These are phyloP conservation scores for Colletotrichum euphorbiae DNA, from an alignment of 2,329 filamentous ascomycete genomes.

Conservation along the genomic window DNA sequence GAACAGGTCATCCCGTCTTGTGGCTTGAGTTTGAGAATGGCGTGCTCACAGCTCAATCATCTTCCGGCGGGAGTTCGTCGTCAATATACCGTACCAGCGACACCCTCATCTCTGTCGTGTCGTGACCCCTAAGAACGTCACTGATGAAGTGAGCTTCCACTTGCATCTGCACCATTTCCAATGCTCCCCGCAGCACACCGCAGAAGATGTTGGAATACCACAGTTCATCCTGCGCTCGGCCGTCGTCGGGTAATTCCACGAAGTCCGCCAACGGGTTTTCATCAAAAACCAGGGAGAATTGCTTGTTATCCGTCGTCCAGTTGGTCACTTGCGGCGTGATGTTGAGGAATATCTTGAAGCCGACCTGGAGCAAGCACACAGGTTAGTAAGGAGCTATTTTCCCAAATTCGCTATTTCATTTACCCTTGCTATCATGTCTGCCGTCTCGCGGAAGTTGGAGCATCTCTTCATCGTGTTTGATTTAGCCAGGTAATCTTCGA, in stretches of 20 bases:
- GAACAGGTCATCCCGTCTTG: too few relatives aligned
- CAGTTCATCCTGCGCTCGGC: constrained; percentile 92
- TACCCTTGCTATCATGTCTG: constrained; percentile 95
- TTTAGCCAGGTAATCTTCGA: constrained; percentile 98
- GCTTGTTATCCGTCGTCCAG: constrained; percentile 96
- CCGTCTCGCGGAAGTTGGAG: constrained; percentile 93
- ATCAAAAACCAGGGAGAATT: constrained; percentile 95
- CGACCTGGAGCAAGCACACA: constrained; percentile 69
- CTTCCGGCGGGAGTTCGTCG: constrained; percentile 95
- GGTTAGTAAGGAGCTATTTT: constrained; percentile 40
- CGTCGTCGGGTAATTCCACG: constrained; percentile 96
- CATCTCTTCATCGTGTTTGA: constrained; percentile 90
- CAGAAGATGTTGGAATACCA: constrained; percentile 99
- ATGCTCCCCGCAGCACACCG: constrained; percentile 86
- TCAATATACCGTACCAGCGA: constrained; percentile 94
- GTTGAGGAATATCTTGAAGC: constrained; percentile 99
- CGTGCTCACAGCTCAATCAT: constrained; percentile 72
- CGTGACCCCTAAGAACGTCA: constrained; percentile 91
- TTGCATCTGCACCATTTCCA: constrained; percentile 99
- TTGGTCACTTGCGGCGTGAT: constrained; percentile 93
- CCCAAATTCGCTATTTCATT: too few relatives aligned
- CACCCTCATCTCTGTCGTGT: constrained; percentile 97
- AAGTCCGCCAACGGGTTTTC: constrained; percentile 98
- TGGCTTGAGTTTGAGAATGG: background rate
- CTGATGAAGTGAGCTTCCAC: constrained; percentile 97